Evolutionary conservation across 768 basidiomycete genomes (phyloP), one percentile per base, ranked within the genome.

Genomic region (Tulasnella sp.): DNA sequence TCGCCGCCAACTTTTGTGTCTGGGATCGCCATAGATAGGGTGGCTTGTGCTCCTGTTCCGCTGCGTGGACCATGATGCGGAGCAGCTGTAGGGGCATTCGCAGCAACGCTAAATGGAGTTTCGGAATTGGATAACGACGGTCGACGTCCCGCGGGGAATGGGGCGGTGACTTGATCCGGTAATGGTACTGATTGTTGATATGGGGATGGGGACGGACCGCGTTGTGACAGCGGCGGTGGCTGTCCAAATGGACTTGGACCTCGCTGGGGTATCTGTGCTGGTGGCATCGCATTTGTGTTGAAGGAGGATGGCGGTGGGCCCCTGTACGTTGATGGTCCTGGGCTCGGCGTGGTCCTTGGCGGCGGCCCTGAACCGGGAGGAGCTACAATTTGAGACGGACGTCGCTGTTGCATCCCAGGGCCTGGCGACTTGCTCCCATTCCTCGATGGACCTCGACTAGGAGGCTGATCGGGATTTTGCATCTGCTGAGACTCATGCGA

Each of bases 71-170:
- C 34, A 34, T 38, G 64, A 54, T 67, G 32, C 60, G 43, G 55
- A 58, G 27, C 60, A 63, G 60, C 64, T 64, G 55, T 58, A 44
- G 51, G 62, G 42, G 23, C 62, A 50, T 17, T 64, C 63, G 42
- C 59, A 50, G 60, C 72, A 71, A 15, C 82, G 80, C 23, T 81
- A 70, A 41, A 82, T 75, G 13, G 79, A 67, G 21, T 74, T 67
- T 19, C 74, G 71, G 15, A 74, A 71, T 56, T 71, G 70, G 27
- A 74, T 75, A 21, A 78, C 74, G 67, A 27, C 74, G 74, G 48
- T 71, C 73, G 56, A 17, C 72, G 73, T 1, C 74, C n/a, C 21
- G 42, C 38, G 26, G 13, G 50, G 64, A 34, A 67, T 64, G 51
- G 70, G 65, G 41, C 29, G 4, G 42, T 56, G 21, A 56, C 44